Evolutionary conservation across 768 basidiomycete genomes (phyloP), one percentile per base, ranked within the genome.

Genomic region (Aureoboletus auriporus): DNA sequence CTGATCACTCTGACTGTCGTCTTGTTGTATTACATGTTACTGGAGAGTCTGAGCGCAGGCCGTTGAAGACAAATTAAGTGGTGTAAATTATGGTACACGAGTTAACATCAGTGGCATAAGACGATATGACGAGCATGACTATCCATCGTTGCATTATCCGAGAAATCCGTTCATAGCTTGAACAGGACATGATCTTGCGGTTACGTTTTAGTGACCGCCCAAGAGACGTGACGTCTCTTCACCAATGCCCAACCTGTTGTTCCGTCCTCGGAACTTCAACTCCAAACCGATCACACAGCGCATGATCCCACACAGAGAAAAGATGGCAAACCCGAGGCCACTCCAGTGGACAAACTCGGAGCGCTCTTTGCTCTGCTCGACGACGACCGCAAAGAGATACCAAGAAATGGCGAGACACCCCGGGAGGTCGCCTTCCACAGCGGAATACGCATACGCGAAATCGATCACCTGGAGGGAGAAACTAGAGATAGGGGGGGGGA

Each of bases 361-460:
- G 39, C 61, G 66, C 31, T 65, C 67, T 42, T 66, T 62, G 37
- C 51, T 66, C 62, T 81, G 71, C 51, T 78, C 70, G 20, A 72
- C 73, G 65, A 81, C 86, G 67, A 86, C 76, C 28, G 80, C 85
- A 56, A 79, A 83, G 28, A 87, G 68, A 36, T 72, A 75, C 79
- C 80, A 85, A 6, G 83, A 73, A 57, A 86, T 81, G 47, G 81
- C 82, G 49, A 82, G 75, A 45, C 82, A 76, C 1, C 80, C 86
- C 0, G 84, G 83, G 26, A 86, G 72, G 61, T 87, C 85, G 29
- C 85, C 85, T 56, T 83, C 78, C 8, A 71, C 60, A 26, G 75
- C 73, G 8, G 80, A 77, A 67, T 84, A 85, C 17, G 84, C 83
- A 63, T 88, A 87, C 4, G 78, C 76, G 34, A 77, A 78, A 37